Conservation (phyloP, 352 stramenopile genomes). For the Phytopythium mirpurense region DNA sequence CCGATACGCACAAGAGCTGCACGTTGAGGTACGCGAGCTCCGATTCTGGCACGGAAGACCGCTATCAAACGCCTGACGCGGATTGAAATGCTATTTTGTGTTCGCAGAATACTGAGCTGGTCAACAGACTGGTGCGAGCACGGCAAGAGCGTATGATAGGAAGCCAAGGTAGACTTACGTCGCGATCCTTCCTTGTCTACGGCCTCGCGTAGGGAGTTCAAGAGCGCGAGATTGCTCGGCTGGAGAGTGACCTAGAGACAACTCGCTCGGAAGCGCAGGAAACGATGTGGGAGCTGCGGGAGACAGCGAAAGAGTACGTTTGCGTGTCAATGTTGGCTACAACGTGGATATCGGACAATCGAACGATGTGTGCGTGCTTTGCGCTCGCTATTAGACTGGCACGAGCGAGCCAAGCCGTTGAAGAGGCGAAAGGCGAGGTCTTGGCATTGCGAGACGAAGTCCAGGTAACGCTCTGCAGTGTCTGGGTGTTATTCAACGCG, state of each 20-base stretch:
- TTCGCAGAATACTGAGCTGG: conserved; percentile 22
- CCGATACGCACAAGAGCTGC: conserved; percentile 18
- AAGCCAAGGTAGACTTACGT: too few species aligned
- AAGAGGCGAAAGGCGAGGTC: conserved; percentile 29
- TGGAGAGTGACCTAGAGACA: conserved; percentile 31
- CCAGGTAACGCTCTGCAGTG: conserved; percentile 38
- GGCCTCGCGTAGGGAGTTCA: conserved; percentile 16
- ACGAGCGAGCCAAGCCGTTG: conserved; percentile 24
- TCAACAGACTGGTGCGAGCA: conserved; percentile 15
- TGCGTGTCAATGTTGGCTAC: background rate
- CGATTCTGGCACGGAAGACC: background rate
- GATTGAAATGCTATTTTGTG: too few species aligned
- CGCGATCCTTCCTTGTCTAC: background rate
- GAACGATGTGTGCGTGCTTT: too few species aligned
- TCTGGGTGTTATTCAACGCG: too few species aligned
- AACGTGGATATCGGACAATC: too few species aligned
- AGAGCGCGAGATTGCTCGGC: conserved; percentile 21
- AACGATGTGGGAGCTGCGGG: conserved; percentile 23
- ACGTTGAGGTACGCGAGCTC: conserved; percentile 18
- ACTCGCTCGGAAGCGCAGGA: conserved; percentile 27
- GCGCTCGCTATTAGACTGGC: conserved; percentile 14
- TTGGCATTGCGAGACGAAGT: conserved; percentile 42
- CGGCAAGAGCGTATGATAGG: background rate
- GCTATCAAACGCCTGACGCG: too few species aligned
- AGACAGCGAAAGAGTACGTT: conserved; percentile 28